Evolutionary conservation across 2,329 filamentous ascomycete species (phyloP).

Genomic region (Aspergillus persii): DNA sequence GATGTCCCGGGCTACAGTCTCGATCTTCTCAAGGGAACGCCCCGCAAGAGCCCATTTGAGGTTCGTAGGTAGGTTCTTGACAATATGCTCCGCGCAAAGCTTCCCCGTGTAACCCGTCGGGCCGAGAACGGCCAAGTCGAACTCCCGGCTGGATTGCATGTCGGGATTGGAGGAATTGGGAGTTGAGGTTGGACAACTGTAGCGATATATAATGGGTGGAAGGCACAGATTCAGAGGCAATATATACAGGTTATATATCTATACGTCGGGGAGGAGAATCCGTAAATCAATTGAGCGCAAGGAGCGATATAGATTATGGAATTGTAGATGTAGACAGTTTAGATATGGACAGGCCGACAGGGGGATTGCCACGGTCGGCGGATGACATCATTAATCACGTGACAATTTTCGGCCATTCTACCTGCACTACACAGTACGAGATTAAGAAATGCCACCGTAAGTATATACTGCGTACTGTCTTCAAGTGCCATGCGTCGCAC

Average conservation of each 20-base stretch:
- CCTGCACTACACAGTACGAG: too few relatives aligned
- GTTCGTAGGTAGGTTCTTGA: constrained; percentile 66
- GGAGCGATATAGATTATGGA: background rate
- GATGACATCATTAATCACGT: background rate
- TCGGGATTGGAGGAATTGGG: background rate
- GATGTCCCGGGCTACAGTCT: constrained; percentile 65
- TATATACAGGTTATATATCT: background rate
- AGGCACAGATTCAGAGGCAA: background rate
- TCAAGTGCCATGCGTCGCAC: too few relatives aligned
- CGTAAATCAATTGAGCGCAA: background rate
- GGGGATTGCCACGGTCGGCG: too few relatives aligned
- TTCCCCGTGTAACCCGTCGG: constrained; percentile 82
- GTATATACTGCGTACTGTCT: too few relatives aligned
- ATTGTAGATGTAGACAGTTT: too few relatives aligned
- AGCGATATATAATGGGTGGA: background rate
- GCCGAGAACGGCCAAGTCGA: constrained; percentile 66
- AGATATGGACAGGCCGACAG: too few relatives aligned
- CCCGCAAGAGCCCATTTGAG: constrained; percentile 87
- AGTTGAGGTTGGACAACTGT: background rate
- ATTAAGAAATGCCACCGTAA: too few relatives aligned
- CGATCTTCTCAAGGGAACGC: constrained; percentile 73
- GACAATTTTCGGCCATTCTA: too few relatives aligned
- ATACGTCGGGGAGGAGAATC: background rate
- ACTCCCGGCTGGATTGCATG: constrained; percentile 51
- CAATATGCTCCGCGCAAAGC: constrained; percentile 72